A percentile compares a stretch with the other conserved stretches of the same genome.
Conservation (phyloP, 805 yeast species). For the Teunomyces aglyptinius region DNA sequence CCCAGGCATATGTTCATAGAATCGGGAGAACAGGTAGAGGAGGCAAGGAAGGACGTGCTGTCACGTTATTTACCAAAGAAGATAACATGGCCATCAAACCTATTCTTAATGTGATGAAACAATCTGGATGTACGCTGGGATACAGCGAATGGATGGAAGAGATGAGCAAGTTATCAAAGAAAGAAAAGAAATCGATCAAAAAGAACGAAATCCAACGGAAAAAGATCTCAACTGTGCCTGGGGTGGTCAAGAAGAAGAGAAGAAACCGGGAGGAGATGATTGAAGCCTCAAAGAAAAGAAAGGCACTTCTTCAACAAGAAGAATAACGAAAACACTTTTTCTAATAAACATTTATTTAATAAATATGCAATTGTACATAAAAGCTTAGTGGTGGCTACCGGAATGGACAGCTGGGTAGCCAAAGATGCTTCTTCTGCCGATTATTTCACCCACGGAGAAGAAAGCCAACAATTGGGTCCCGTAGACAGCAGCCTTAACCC, state of each 20-base stretch:
- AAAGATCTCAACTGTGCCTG: constrained; percentile 83
- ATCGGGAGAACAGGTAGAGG: constrained; percentile 99
- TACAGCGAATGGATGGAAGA: constrained; percentile 81
- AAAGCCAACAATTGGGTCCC: constrained; percentile 84
- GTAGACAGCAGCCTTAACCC: constrained; percentile 67
- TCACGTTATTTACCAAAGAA: constrained; percentile 91
- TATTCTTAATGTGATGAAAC: constrained; percentile 91
- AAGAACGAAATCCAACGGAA: constrained; percentile 59
- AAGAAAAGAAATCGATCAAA: constrained; percentile 61
- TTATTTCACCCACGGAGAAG: constrained; percentile 91
- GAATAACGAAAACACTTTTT: neutral
- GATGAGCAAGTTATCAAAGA: constrained; percentile 60
- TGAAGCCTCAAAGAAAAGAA: constrained; percentile 67
- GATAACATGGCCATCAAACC: constrained; percentile 75
- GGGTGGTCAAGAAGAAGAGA: constrained; percentile 60
- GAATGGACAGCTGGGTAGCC: constrained; percentile 76
- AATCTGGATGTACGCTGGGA: constrained; percentile 68
- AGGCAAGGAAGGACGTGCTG: constrained; percentile 80
- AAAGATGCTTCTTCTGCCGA: constrained; percentile 91
- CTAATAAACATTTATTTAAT: constrained; percentile 3
- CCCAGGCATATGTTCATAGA: constrained; percentile 95
- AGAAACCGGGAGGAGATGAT: constrained; percentile 69
- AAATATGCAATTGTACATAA: neutral
- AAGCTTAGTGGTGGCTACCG: constrained; percentile 20
- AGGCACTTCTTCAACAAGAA: constrained; percentile 17